Base-by-base conservation (phyloP, 495 filamentous ascomycete species). In the Podospora fimiseda region DNA sequence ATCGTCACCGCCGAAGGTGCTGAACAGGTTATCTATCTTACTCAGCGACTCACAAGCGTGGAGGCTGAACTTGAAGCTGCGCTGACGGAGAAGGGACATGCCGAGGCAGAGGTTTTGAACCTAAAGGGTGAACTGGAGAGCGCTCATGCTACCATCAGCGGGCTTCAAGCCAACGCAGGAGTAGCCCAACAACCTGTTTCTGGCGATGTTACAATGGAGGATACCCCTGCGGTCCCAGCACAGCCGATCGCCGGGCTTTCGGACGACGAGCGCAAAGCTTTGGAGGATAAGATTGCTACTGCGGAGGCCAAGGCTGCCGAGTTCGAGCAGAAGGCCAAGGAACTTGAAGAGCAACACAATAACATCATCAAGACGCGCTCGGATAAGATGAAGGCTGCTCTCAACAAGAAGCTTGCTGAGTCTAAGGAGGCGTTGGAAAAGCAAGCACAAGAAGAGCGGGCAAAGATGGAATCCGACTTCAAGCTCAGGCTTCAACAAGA, bases 341-440 rank as follows among this genome's bases (percentile, higher is more conserved):
- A 76, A 22, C 58, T 79, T 14, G 81, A 85, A 50, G 76, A 83
- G 0, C 70, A 74, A 5, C 63, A 74, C 3, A 74, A 80, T 40
- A 61, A 49, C 41, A 84, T 80, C 50, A 64, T 86, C 47, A 83
- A 86, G 57, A 72, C 76, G 50, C 79, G 87, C 24, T 78, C 84
- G 1, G 84, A 90, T 7, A 82, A 79, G 61, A 81, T 93, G 78
- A 91, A 88, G 65, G 76, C 76, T 16, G 68, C 77, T 9, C 79
- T 88, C 53, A 86, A 83, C 51, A 83, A 78, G 59, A 88, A 85
- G 61, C 71, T 95, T 5, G 73, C 67, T 3, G 86, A 92, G 52
- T 73, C 80, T 8, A 80, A 79, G 52, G 70, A 80, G 55, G 48
- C 60, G 5, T 48, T 66, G 49, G 60, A 66, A 59, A 71, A 59